These are phyloP conservation scores for Alternaria gansuensis DNA, from an alignment of 2,329 filamentous ascomycete species.

Conservation along the genomic window DNA sequence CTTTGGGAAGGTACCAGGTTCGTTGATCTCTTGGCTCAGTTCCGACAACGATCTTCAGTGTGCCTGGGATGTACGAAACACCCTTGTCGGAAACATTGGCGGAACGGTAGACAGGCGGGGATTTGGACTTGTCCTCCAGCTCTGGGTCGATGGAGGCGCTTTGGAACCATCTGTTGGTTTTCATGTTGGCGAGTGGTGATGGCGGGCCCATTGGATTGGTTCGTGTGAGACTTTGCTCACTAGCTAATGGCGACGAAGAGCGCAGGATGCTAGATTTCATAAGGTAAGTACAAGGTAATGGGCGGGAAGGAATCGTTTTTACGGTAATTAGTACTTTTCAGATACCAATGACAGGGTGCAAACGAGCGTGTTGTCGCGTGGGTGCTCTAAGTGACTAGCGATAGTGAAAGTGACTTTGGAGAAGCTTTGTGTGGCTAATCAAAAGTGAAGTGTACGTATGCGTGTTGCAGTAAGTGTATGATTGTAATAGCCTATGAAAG, in stretches of 20 bases:
- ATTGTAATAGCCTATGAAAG: background rate
- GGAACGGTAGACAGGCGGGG: constrained; percentile 1
- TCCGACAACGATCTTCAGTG: constrained; percentile 20
- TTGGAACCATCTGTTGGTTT: background rate
- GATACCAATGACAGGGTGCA: constrained; percentile 6
- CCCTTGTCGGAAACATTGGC: background rate
- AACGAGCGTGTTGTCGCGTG: constrained; percentile 14
- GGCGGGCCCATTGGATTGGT: constrained; percentile 11
- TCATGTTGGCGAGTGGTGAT: constrained; percentile 1
- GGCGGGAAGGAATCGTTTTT: background rate
- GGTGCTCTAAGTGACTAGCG: constrained; percentile 1
- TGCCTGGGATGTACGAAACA: constrained; percentile 2
- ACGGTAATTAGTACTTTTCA: background rate
- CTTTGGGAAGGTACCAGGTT: constrained; percentile 21
- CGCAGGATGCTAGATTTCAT: background rate
- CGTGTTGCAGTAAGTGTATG: background rate
- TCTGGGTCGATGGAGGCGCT: background rate
- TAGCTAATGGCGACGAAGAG: background rate
- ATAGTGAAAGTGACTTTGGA: constrained; percentile 1
- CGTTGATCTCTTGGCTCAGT: constrained; percentile 7
- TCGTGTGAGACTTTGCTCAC: background rate
- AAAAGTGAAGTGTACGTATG: background rate
- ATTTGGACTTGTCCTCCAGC: background rate
- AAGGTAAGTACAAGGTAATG: background rate
- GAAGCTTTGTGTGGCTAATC: background rate